phyloP scores from a whole-genome alignment of 2,329 filamentous ascomycete genomes.

The Ophiostoma quercus region DNA sequence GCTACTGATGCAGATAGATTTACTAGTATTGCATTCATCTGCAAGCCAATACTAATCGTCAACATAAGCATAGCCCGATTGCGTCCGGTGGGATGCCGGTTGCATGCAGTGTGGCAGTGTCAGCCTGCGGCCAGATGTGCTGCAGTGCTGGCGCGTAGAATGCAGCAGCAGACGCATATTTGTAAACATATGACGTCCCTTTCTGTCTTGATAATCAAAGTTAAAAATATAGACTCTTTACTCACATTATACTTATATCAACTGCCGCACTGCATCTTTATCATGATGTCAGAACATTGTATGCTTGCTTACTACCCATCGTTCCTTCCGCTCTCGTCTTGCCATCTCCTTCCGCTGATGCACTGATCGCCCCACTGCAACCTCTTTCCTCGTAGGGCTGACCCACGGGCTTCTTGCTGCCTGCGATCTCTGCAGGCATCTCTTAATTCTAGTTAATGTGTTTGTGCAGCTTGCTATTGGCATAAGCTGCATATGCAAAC shows the following conservation, averaged over 20 bases:
- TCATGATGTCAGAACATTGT: neutral
- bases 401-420: slow-evolving; percentile 5
- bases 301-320: neutral
- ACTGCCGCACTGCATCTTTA: slow-evolving; percentile 3
- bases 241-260: neutral
- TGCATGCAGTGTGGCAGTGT: slow-evolving; percentile 2
- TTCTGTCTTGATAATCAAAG: neutral
- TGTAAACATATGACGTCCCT: neutral
- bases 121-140: neutral
- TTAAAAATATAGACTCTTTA: too few relatives aligned
- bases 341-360: neutral
- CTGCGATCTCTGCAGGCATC: neutral
- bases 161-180: neutral
- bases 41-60: neutral
- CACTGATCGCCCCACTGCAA: neutral
- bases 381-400: slow-evolving; percentile 20
- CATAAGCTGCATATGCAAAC: neutral
- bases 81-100: neutral
- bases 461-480: neutral
- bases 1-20: too few relatives aligned
- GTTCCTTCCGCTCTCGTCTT: neutral
- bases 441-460: neutral
- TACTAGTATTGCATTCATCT: neutral
- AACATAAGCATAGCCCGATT: neutral
- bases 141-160: neutral